Base-by-base conservation (phyloP, 2,329 filamentous ascomycete species). In the Colletotrichum sp. region DNA sequence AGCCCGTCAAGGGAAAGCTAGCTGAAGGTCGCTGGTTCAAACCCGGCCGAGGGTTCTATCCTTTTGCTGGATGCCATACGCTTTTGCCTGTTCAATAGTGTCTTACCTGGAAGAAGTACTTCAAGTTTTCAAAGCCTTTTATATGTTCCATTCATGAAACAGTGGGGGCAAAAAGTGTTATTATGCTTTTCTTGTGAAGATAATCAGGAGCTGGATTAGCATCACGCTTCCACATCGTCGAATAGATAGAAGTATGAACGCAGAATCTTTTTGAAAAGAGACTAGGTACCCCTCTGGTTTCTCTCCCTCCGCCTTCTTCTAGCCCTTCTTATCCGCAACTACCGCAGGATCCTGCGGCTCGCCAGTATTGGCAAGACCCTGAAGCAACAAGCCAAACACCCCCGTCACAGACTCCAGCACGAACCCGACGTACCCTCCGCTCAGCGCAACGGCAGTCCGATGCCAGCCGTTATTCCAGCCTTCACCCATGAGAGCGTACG, bases 381-480 rank as follows among this genome's bases (percentile, higher is more conserved):
- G n/a, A 12, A 59, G 13, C 8, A 59, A 9, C 30, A 44, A 8
- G 13, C 30, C 32, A 18, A 59, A 28, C 15, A 55, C 16, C 8
- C 60, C 60, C 32, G 62, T 67, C 8, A 24, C 6, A 13, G 32
- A 39, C 62, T 72, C 69, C 30, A 60, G 15, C 12, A 59, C 6
- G 24, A 59, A 72, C 4, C 69, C 69, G 13, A 72, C 10, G 32
- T 72, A 55, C 30, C 18, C 57, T 8, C 69, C 69, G 32, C n/a
- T 8, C 24, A 67, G 30, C n/a, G 24, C 49, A 24, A 34, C 57
- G 5, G 62, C 16, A 6, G 30, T 30, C 10, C 62, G 60, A 8
- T 34, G 30, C 24, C 36, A 59, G 4, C 24, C 30, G 7, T 55
- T 60, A 16, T 28, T n/a, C 21, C 49, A n/a, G 12, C 24, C 49